These are phyloP conservation scores for Megacollybia marginata DNA, from an alignment of 768 basidiomycete genomes.

Conservation along the genomic window DNA sequence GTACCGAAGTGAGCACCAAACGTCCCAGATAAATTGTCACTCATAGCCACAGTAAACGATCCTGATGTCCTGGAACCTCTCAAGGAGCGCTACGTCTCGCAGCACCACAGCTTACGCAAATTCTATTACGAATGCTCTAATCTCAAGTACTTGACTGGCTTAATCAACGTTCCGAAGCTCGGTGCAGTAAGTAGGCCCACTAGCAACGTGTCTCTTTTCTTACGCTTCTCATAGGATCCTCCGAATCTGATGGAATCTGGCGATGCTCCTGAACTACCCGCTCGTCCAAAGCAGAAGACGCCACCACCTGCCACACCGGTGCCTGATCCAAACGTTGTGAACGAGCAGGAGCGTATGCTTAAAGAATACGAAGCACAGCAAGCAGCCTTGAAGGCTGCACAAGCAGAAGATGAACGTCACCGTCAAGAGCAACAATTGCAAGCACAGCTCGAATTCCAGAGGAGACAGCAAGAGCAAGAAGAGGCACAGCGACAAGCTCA, in stretches of 20 bases:
- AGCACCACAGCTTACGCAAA: slow-evolving; percentile 89
- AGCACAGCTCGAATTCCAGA: slow-evolving; percentile 85
- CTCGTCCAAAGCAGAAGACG: slow-evolving; percentile 63
- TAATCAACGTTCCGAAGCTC: slow-evolving; percentile 97
- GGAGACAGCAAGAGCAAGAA: slow-evolving; percentile 78
- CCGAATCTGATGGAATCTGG: slow-evolving; percentile 88
- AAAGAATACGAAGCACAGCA: slow-evolving; percentile 97
- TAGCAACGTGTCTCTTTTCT: too few species aligned
- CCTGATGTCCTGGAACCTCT: slow-evolving; percentile 86
- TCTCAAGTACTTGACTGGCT: slow-evolving; percentile 92
- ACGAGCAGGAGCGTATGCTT: slow-evolving; percentile 89
- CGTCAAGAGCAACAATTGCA: slow-evolving; percentile 70
- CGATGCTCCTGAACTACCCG: slow-evolving; percentile 79
- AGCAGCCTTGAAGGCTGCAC: slow-evolving; percentile 70
- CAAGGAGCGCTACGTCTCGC: slow-evolving; percentile 78
- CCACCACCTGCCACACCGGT: slow-evolving; percentile 69
- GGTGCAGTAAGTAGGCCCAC: slow-evolving; percentile 55
- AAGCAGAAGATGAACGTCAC: slow-evolving; percentile 78
- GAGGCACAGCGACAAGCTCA: slow-evolving; percentile 86
- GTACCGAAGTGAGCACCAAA: slow-evolving; percentile 66
- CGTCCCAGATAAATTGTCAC: neutral
- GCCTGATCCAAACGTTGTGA: slow-evolving; percentile 64
- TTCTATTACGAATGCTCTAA: slow-evolving; percentile 99
- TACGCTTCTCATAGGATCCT: slow-evolving; percentile 59
- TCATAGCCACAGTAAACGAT: slow-evolving; percentile 59